Conservation (phyloP, 2,329 filamentous ascomycete genomes). For the Cladophialophora exuberans region DNA sequence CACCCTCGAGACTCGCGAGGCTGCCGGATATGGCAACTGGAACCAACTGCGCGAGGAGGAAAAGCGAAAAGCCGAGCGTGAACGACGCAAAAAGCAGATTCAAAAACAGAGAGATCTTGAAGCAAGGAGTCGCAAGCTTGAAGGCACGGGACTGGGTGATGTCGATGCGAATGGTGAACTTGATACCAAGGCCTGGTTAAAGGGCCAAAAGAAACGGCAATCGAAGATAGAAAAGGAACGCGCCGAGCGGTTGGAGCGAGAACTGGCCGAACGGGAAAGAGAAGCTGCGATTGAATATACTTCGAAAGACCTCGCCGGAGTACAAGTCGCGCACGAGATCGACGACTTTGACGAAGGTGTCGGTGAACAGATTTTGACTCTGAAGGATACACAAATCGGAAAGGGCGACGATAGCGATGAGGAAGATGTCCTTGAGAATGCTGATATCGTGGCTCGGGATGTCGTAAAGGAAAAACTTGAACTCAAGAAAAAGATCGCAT, state of each 20-base stretch:
- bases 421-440: constrained; percentile 75
- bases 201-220: constrained; percentile 88
- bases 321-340: constrained; percentile 89
- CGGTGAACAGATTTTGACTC: constrained; percentile 79
- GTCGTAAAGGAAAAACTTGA: constrained; percentile 68
- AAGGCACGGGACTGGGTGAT: constrained; percentile 85
- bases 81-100: constrained; percentile 78
- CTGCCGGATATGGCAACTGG: constrained; percentile 51
- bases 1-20: constrained; percentile 72
- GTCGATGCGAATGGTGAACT: constrained; percentile 65
- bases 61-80: constrained; percentile 68
- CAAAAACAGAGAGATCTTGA: constrained; percentile 86
- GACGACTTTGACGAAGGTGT: constrained; percentile 70
- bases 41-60: constrained; percentile 67
- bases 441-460: constrained; percentile 47
- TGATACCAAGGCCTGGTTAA: constrained; percentile 85
- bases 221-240: constrained; percentile 81
- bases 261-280: constrained; percentile 75
- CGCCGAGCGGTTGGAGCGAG: constrained; percentile 70
- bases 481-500: constrained; percentile 91
- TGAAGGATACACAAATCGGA: constrained; percentile 85
- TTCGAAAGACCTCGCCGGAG: constrained; percentile 80
- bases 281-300: constrained; percentile 75
- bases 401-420: constrained; percentile 72
- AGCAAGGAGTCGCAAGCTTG: constrained; percentile 72